phyloP scores from a whole-genome alignment of 768 basidiomycete species.

The Trametes cingulata region DNA sequence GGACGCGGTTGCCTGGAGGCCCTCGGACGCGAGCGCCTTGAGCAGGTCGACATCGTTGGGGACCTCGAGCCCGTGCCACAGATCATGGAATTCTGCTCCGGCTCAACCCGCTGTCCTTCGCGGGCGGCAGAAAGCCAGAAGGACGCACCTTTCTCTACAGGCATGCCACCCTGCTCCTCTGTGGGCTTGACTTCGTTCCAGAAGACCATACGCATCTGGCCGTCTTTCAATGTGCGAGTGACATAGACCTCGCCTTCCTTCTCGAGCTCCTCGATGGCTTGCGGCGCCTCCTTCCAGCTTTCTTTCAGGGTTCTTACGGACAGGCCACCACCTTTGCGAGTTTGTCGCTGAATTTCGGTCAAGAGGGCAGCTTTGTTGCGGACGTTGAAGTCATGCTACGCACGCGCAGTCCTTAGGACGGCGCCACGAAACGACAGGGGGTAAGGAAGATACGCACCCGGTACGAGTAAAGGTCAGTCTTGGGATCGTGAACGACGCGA shows the following conservation, averaged over 20 bases:
- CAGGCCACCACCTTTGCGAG: conserved; percentile 81
- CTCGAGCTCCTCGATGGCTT: conserved; percentile 86
- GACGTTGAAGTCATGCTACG: conserved; percentile 83
- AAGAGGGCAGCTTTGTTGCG: conserved; percentile 81
- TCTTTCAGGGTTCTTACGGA: conserved; percentile 84
- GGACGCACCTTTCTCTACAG: conserved; percentile 76
- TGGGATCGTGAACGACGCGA: conserved; percentile 74
- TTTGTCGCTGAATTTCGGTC: conserved; percentile 83
- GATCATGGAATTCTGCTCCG: conserved; percentile 73
- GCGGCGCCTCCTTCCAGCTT: conserved; percentile 86
- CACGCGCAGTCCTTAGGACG: not conserved
- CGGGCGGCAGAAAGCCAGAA: not conserved
- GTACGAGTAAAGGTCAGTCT: conserved; percentile 85
- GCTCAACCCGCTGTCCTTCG: not conserved
- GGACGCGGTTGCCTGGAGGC: conserved; percentile 76
- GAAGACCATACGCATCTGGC: conserved; percentile 81
- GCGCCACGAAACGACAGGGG: not conserved
- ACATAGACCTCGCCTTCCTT: conserved; percentile 86
- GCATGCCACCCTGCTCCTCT: conserved; percentile 66
- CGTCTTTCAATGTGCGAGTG: conserved; percentile 83
- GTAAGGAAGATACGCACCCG: conserved; percentile 50
- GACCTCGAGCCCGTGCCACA: conserved; percentile 85
- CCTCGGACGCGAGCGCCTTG: conserved; percentile 77
- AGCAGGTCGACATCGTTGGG: conserved; percentile 85
- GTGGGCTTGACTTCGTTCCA: conserved; percentile 87